Conservation (phyloP, 441 rosid genomes). For the Jatropha multifida region DNA sequence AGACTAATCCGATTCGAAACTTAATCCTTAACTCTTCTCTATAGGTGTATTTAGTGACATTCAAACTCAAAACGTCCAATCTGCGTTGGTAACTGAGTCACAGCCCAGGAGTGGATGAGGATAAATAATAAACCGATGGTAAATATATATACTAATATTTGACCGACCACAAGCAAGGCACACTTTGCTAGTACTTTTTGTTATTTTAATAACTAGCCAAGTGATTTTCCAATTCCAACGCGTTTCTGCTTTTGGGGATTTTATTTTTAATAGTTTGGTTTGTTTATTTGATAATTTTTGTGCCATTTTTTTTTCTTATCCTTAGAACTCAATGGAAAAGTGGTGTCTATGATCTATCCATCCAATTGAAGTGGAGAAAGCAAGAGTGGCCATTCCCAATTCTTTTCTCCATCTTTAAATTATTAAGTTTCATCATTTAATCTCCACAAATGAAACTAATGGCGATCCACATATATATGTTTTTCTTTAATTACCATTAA, state of each 20-base stretch:
- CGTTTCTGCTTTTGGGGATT: not conserved
- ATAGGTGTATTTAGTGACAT: no score
- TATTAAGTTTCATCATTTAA: not conserved
- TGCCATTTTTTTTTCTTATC: slow-evolving; percentile 24
- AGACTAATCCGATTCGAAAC: no score
- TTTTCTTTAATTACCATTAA: not conserved
- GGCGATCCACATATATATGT: not conserved
- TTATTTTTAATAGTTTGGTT: slow-evolving; percentile 1
- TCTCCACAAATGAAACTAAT: slow-evolving; percentile 3
- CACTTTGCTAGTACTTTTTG: slow-evolving; percentile 28
- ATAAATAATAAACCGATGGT: no score
- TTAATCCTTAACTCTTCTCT: no score
- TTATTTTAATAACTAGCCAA: slow-evolving; percentile 4
- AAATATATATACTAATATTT: slow-evolving; percentile 21
- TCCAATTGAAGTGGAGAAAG: slow-evolving; percentile 35
- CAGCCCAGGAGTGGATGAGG: no score
- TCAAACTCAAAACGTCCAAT: no score
- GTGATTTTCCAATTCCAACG: not conserved
- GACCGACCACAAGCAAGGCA: slow-evolving; percentile 30
- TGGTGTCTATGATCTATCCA: slow-evolving; percentile 15
- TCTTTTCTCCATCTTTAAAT: not conserved
- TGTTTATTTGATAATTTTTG: not conserved
- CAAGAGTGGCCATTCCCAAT: slow-evolving; percentile 34
- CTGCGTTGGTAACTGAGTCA: no score
- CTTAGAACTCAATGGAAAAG: slow-evolving; percentile 25